Evolutionary conservation across 306 rosid species (phyloP).

Genomic region (Casuarina glauca): DNA sequence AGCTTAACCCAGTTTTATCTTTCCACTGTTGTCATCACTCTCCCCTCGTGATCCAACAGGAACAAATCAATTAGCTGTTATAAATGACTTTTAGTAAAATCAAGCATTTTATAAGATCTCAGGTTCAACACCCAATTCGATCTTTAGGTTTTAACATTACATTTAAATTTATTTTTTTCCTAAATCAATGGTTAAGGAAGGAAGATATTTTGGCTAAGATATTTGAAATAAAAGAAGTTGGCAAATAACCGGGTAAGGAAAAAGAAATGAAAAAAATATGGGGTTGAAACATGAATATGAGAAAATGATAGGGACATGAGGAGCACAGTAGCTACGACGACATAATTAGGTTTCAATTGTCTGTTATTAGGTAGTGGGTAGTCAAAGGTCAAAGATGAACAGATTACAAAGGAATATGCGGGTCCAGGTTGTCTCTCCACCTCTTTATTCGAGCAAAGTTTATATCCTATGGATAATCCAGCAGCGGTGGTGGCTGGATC

Average conservation of each 20-base stretch:
- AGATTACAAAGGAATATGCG: conserved; percentile 55
- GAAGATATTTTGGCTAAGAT: too few relatives aligned
- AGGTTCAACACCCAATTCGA: too few relatives aligned
- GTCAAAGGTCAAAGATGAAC: conserved; percentile 89
- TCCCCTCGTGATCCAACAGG: neutral
- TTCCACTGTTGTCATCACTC: neutral
- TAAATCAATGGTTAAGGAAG: too few relatives aligned
- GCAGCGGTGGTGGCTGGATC: conserved; percentile 21
- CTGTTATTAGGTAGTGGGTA: conserved; percentile 40
- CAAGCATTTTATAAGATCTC: too few relatives aligned
- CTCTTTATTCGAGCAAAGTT: conserved; percentile 43
- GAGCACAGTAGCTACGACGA: conserved; percentile 19
- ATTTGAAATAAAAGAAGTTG: neutral
- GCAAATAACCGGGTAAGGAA: neutral
- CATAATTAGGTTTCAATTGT: conserved; percentile 34
- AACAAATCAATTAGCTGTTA: neutral
- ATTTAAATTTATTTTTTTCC: too few relatives aligned
- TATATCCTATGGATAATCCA: conserved; percentile 57
- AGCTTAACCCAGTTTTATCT: neutral
- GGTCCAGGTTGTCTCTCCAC: conserved; percentile 76
- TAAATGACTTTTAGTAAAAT: too few relatives aligned
- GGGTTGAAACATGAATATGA: neutral
- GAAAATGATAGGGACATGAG: conserved; percentile 19
- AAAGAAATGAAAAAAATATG: neutral
- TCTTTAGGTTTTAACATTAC: too few relatives aligned